Evolutionary conservation across 257 asterid genomes (phyloP).

Genomic region (Cruciata laevipes): DNA sequence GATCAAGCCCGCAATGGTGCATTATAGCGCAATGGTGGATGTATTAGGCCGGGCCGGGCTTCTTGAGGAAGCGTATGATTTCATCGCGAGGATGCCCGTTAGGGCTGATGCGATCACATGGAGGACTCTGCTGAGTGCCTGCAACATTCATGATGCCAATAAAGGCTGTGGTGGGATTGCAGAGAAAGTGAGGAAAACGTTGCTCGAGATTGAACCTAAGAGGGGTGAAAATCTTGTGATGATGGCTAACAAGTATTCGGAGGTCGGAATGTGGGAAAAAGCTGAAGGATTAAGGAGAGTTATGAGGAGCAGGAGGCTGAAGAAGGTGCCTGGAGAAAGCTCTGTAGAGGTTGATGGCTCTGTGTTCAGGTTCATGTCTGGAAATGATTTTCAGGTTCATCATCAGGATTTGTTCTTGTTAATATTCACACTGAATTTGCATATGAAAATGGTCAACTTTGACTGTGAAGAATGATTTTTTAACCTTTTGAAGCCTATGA

Average conservation of each 20-base stretch:
- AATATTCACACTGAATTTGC: constrained; percentile 35
- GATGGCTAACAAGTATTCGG: constrained; percentile 66
- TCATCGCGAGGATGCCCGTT: constrained; percentile 47
- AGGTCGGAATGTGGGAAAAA: constrained; percentile 59
- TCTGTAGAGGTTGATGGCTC: constrained; percentile 46
- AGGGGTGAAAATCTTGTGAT: constrained; percentile 66
- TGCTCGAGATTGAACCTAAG: constrained; percentile 58
- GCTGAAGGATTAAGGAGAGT: constrained; percentile 42
- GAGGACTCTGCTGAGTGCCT: constrained; percentile 78
- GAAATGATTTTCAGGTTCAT: constrained; percentile 28
- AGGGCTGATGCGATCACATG: constrained; percentile 58
- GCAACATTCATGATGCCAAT: constrained; percentile 52
- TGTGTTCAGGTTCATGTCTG: constrained; percentile 39
- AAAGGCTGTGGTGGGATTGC: constrained; percentile 42
- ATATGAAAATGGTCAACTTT: constrained; percentile 28
- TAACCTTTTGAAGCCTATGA: neutral
- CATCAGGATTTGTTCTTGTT: constrained; percentile 31
- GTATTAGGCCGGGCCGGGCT: constrained; percentile 62
- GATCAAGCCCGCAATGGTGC: constrained; percentile 56
- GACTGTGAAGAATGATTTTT: neutral
- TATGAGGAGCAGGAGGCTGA: constrained; percentile 44
- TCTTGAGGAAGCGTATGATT: constrained; percentile 50
- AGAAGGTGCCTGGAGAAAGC: constrained; percentile 71
- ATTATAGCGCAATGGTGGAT: constrained; percentile 76
- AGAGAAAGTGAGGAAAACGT: constrained; percentile 41